Percentiles rank a stretch among this genome's conserved stretches.
Evolutionary conservation across 495 filamentous ascomycete species (phyloP).

Genomic region (Rhypophila decipiens): DNA sequence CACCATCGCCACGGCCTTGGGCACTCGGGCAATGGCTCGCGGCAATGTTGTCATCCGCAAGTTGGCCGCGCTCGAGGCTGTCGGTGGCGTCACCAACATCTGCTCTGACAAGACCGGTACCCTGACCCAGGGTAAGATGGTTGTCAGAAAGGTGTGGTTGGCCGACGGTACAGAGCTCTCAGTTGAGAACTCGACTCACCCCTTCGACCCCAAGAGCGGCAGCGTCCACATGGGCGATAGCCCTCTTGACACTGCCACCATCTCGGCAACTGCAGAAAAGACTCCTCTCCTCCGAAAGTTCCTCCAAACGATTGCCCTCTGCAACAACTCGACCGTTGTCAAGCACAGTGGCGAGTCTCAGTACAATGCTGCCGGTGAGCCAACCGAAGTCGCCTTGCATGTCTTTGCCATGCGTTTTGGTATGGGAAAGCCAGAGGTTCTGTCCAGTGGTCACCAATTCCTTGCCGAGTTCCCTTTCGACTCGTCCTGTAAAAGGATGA

Average conservation of each 20-base stretch:
- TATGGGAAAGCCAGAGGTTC: conserved; percentile 45
- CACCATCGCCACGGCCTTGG: conserved; percentile 70
- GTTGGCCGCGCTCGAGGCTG: conserved; percentile 72
- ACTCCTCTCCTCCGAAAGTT: conserved; percentile 11
- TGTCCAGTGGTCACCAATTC: conserved; percentile 41
- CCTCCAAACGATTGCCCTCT: conserved; percentile 23
- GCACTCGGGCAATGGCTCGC: conserved; percentile 68
- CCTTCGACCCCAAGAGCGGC: conserved; percentile 30
- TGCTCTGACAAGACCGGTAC: conserved; percentile 88
- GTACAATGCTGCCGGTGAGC: conserved; percentile 61
- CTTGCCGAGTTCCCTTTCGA: conserved; percentile 75
- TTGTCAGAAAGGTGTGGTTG: conserved; percentile 73
- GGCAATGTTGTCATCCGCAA: conserved; percentile 68
- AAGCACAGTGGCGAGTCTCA: conserved; percentile 27
- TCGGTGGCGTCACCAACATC: conserved; percentile 81
- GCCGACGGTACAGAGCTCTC: conserved; percentile 51
- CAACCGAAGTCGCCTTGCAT: conserved; percentile 80
- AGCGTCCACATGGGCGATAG: conserved; percentile 13
- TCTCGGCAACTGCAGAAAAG: conserved; percentile 1
- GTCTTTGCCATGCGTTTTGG: conserved; percentile 70
- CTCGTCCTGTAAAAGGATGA: conserved; percentile 76
- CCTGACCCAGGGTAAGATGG: conserved; percentile 68
- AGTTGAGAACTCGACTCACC: conserved; percentile 50
- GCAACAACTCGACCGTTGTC: conserved; percentile 41
- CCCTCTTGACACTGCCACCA: not conserved